Conservation (phyloP, 2,329 filamentous ascomycete species). For the Diaporthe sp. region DNA sequence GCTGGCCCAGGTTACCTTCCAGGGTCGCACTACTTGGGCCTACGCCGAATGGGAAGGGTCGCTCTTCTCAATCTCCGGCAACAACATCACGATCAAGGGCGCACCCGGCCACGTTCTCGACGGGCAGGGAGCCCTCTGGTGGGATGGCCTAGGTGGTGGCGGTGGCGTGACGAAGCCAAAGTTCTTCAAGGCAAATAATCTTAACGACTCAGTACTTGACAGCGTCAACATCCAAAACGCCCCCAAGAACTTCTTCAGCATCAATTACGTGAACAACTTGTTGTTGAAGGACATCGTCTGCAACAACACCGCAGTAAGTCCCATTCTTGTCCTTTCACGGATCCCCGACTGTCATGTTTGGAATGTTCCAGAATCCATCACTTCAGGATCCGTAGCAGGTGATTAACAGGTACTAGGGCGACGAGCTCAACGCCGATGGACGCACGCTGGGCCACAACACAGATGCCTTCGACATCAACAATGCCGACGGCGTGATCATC, state of each 20-base stretch:
- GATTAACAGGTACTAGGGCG: constrained; percentile 49
- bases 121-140: constrained; percentile 70
- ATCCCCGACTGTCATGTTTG: too few species aligned
- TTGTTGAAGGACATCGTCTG: constrained; percentile 66
- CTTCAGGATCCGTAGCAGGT: too few species aligned
- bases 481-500: constrained; percentile 63
- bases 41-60: constrained; percentile 77
- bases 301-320: constrained; percentile 62
- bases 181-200: constrained; percentile 69
- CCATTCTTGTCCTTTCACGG: too few species aligned
- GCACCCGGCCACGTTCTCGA: constrained; percentile 67
- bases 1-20: constrained; percentile 66
- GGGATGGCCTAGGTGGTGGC: constrained; percentile 69
- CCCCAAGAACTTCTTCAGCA: constrained; percentile 66
- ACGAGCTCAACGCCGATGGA: constrained; percentile 52
- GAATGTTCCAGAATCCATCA: too few species aligned
- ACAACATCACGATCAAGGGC: constrained; percentile 66
- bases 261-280: constrained; percentile 59
- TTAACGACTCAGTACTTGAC: constrained; percentile 65
- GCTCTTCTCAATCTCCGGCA: constrained; percentile 73
- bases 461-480: constrained; percentile 67
- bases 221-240: constrained; percentile 67
- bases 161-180: constrained; percentile 76
- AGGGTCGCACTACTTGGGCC: constrained; percentile 76
- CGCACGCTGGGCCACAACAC: constrained; percentile 62